A percentile compares a stretch with the other conserved stretches of the same genome.
These are phyloP conservation scores for Lepiota venenata DNA, from an alignment of 768 basidiomycete species.

Conservation along the genomic window DNA sequence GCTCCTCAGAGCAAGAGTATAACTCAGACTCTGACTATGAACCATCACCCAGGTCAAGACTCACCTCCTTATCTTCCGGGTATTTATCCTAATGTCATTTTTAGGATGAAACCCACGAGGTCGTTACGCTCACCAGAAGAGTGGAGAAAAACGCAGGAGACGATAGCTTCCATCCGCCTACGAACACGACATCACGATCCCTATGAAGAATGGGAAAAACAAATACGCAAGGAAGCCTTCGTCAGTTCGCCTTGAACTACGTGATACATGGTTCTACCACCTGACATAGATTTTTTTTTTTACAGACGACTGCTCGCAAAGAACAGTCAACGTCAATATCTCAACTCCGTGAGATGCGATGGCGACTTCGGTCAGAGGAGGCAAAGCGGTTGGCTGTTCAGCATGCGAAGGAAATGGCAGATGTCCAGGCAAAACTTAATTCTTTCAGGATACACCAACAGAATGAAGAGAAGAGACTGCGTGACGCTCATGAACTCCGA, in stretches of 20 bases:
- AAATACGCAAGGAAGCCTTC: slow-evolving; percentile 48
- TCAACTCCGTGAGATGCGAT: slow-evolving; percentile 41
- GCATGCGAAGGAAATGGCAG: slow-evolving; percentile 48
- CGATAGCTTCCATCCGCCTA: slow-evolving; percentile 48
- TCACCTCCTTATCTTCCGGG: slow-evolving; percentile 16
- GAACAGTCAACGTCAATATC: slow-evolving; percentile 30
- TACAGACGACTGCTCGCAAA: slow-evolving; percentile 43
- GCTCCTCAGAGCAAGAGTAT: slow-evolving; percentile 24
- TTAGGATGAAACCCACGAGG: slow-evolving; percentile 19
- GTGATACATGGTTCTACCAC: not conserved
- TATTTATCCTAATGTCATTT: slow-evolving; percentile 12
- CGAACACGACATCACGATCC: slow-evolving; percentile 51
- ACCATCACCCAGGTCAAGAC: slow-evolving; percentile 19
- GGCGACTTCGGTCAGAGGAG: slow-evolving; percentile 32
- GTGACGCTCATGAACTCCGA: slow-evolving; percentile 47
- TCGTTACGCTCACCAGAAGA: slow-evolving; percentile 34
- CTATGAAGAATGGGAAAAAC: slow-evolving; percentile 56
- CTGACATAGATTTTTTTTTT: not conserved
- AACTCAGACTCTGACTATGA: slow-evolving; percentile 22
- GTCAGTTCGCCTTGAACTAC: slow-evolving; percentile 28
- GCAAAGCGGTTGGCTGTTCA: slow-evolving; percentile 31
- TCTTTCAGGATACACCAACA: slow-evolving; percentile 40
- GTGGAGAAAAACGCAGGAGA: slow-evolving; percentile 42
- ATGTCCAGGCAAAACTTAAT: slow-evolving; percentile 46
- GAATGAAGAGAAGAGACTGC: slow-evolving; percentile 41